Base-by-base conservation (phyloP, 352 stramenopile species). In the Plasmopara viticola region DNA sequence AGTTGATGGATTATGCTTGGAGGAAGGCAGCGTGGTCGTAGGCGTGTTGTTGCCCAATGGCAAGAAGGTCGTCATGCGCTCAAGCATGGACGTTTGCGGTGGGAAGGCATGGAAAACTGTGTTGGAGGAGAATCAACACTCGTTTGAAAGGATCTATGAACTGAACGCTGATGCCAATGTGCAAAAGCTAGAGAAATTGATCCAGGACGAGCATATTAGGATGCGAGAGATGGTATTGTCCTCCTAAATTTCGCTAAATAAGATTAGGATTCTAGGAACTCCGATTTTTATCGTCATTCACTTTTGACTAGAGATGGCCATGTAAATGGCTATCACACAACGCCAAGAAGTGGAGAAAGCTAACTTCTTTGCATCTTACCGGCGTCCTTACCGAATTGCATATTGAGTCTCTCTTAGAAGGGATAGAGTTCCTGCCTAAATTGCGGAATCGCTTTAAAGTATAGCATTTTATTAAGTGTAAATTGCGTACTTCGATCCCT, bases 81-180 rank as follows among this genome's bases (percentile, higher is more conserved):
- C 86, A 25, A 84, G 88, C 54, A 82, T 97, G 55, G 78, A 92
- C 42, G 90, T 97, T 61, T 97, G 95, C 74, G 95, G 95, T 51
- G 91, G 94, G 51, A 84, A 96, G 45, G 86, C 81, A 28, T 98
- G 95, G 95, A 98, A 98, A 68, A 83, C 79, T 5, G 85, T 94
- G 58, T 57, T 97, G 29, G 75, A 92, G 34, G 76, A 90, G 48
- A 98, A 98, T 70, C 67, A 84, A 43, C 71, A 97, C 52, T 97
- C 90, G 30, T 98, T 98, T 72, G 93, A 98, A 70, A 86, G 86
- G 51, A 95, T 98, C 50, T 95, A 97, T 75, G 87, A 92, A 59
- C 83, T 96, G 34, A 98, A 98, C 68, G 78, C 80, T 40, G 73
- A 87, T 48, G 84, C 81, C 28, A 89, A 95, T 53, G 81, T 95